Conservation (phyloP, 2,329 filamentous ascomycete species). For the Plenodomus tracheiphilus region DNA sequence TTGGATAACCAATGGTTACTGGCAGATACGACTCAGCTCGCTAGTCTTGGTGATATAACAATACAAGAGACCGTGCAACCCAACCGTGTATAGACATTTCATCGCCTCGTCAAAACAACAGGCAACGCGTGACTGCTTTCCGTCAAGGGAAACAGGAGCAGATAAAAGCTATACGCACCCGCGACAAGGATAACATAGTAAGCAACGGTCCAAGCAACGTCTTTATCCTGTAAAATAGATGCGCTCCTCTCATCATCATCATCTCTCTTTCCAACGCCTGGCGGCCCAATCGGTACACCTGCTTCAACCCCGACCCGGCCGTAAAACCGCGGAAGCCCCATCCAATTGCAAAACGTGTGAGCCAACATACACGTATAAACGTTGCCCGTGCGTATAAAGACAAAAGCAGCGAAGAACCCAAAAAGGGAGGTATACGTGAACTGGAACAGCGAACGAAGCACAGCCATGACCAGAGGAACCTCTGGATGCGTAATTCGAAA, state of each 20-base stretch:
- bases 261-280: slow-evolving; percentile 31
- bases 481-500: slow-evolving; percentile 80
- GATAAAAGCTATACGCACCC: slow-evolving; percentile 74
- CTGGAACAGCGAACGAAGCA: slow-evolving; percentile 78
- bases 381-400: slow-evolving; percentile 84
- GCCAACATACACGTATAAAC: slow-evolving; percentile 73
- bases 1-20: too few relatives aligned
- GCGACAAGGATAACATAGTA: slow-evolving; percentile 79
- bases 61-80: too few relatives aligned
- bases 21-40: too few relatives aligned
- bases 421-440: slow-evolving; percentile 91
- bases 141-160: slow-evolving; percentile 71
- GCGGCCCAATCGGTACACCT: slow-evolving; percentile 45
- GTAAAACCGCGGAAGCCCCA: slow-evolving; percentile 86
- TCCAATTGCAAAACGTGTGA: slow-evolving; percentile 90
- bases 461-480: slow-evolving; percentile 63
- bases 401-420: slow-evolving; percentile 87
- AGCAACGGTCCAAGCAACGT: slow-evolving; percentile 67
- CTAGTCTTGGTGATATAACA: too few relatives aligned
- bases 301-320: slow-evolving; percentile 67
- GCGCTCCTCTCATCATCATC: slow-evolving; percentile 46
- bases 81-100: neutral
- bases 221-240: slow-evolving; percentile 27
- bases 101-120: slow-evolving; percentile 14
- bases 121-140: slow-evolving; percentile 60